Base-by-base conservation (phyloP, 2,329 filamentous ascomycete species). In the Xylaria sp. region DNA sequence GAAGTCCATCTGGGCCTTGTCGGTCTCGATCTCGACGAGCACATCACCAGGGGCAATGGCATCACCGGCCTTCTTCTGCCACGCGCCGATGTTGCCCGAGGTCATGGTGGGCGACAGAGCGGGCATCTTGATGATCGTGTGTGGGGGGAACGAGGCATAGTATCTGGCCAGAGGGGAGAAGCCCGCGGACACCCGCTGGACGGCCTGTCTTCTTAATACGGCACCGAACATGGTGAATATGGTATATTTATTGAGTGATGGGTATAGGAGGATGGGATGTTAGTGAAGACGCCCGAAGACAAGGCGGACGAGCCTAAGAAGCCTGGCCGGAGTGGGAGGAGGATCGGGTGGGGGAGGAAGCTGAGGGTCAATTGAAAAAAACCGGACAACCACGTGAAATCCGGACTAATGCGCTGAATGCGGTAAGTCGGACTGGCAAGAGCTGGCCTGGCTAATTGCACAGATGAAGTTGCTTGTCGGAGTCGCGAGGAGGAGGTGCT, bases 1-100 rank as follows among this genome's bases (percentile, higher is more conserved):
- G 76, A 99, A 97, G 81, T 99, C 94, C 94, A 99, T 99, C 81
- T 97, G 94, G 66, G 94, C 94, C 84, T 99, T 99, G 79, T 99
- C 94, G 70, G 94, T 99, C 84, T 99, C 94, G 72, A 97, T 96
- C 83, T 96, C 92, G 68, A 96, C 92, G 69, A 99, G 80, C 52
- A 99, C 94, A 75, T 99, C 94, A 75, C 94, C 94, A 55, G 95
- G 92, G 60, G 85, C 80, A 75, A 99, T 87, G 64, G 81, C 73
- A 76, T 99, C 94, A 73, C 94, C 94, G 67, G 87, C 83, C 81
- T 97, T 95, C 85, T 97, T 99, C 81, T 97, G 91, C 94, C 94
- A 99, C 66, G 87, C 81, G 71, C 94, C 95, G 76, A 99, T 96
- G 81, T 96, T 96, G 75, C 94, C 94, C 64, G 90, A 83, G 65